Percentiles rank a stretch among this genome's conserved stretches.
phyloP scores from a whole-genome alignment of 257 asterid species.

The Misopates orontium region DNA sequence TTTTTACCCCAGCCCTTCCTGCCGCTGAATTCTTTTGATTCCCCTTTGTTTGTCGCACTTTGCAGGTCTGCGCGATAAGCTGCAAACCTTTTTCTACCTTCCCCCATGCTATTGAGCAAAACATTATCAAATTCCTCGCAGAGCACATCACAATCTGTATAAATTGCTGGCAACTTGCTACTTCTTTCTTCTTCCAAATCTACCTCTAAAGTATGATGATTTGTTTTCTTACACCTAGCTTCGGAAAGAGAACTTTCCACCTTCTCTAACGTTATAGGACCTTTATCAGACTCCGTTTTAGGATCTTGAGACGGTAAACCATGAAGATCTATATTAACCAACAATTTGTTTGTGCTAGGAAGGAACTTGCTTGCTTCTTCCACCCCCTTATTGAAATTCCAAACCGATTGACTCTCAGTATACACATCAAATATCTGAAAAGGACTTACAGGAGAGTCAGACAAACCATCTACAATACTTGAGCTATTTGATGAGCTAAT shows the following conservation, averaged over 20 bases:
- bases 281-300: constrained; percentile 15
- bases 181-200: constrained; percentile 60
- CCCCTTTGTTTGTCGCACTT: constrained; percentile 27
- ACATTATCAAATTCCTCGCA: constrained; percentile 48
- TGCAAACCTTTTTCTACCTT: constrained; percentile 37
- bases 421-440: constrained; percentile 14
- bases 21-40: constrained; percentile 21
- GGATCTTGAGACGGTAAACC: constrained; percentile 21
- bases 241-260: constrained; percentile 25
- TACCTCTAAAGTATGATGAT: constrained; percentile 29
- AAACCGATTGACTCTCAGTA: constrained; percentile 27
- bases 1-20: constrained; percentile 28
- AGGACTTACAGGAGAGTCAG: constrained; percentile 32
- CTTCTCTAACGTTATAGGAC: neutral
- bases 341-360: constrained; percentile 20
- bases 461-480: constrained; percentile 12
- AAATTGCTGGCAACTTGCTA: constrained; percentile 45
- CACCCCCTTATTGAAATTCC: constrained; percentile 42
- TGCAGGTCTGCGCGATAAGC: constrained; percentile 44
- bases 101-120: constrained; percentile 49
- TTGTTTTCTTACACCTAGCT: constrained; percentile 49
- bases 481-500: constrained; percentile 23
- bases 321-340: constrained; percentile 23
- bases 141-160: constrained; percentile 38
- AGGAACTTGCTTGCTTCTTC: constrained; percentile 43